Percentiles rank a stretch among this genome's conserved stretches.
phyloP scores from a whole-genome alignment of 257 asterid species.

The Solanum etuberosum region DNA sequence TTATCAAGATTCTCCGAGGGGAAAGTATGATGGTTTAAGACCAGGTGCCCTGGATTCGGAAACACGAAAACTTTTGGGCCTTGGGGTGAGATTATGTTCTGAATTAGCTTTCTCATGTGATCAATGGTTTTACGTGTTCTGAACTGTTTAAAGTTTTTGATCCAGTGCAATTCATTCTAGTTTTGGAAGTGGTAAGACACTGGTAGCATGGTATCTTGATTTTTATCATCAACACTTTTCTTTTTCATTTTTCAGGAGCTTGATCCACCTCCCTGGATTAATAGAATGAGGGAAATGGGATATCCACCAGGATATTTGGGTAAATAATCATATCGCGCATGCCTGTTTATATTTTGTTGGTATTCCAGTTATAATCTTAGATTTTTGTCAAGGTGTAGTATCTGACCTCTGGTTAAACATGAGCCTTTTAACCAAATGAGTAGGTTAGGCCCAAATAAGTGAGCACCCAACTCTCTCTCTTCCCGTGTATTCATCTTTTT shows the following conservation, averaged over 20 bases:
- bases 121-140: background rate
- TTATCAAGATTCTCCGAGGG: slow-evolving; percentile 68
- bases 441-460: background rate
- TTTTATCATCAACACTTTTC: background rate
- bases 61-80: slow-evolving; percentile 73
- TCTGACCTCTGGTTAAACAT: background rate
- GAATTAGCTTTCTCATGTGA: background rate
- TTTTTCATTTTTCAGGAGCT: slow-evolving; percentile 46
- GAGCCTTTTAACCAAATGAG: background rate
- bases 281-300: slow-evolving; percentile 95
- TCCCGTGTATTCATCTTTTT: background rate
- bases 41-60: slow-evolving; percentile 87
- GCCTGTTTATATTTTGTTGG: too few species aligned
- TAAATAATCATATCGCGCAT: slow-evolving; percentile 8
- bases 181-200: background rate
- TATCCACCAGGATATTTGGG: slow-evolving; percentile 97
- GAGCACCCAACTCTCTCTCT: background rate
- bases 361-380: background rate
- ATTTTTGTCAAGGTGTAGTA: background rate
- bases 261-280: slow-evolving; percentile 99
- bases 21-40: slow-evolving; percentile 76
- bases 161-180: background rate
- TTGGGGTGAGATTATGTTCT: slow-evolving; percentile 52
- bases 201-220: background rate
- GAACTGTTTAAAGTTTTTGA: background rate